phyloP scores from a whole-genome alignment of 495 filamentous ascomycete species.

The Penicillium paxilli region DNA sequence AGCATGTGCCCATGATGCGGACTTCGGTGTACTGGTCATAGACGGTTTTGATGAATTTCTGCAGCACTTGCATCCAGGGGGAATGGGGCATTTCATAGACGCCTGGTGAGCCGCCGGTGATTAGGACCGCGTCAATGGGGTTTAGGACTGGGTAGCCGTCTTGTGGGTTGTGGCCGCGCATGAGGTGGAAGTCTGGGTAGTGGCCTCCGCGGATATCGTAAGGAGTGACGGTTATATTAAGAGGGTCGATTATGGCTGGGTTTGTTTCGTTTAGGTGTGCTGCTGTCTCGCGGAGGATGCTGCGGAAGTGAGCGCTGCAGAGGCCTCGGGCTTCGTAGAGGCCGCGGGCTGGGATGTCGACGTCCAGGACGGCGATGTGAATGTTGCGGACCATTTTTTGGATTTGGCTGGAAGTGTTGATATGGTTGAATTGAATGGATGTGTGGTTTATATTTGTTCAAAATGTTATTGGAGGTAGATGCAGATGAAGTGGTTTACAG shows the following conservation, averaged over 20 bases:
- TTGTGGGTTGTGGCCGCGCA: conserved; percentile 16
- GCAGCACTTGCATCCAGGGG: conserved; percentile 30
- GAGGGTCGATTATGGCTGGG: conserved; percentile 7
- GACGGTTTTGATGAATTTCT: conserved; percentile 27
- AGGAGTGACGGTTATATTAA: conserved; percentile 28
- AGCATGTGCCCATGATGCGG: conserved; percentile 40
- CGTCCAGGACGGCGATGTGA: conserved; percentile 36
- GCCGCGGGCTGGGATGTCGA: conserved; percentile 31
- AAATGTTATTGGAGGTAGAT: background rate
- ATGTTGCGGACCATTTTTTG: conserved; percentile 24
- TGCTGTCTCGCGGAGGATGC: conserved; percentile 31
- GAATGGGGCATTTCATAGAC: conserved; percentile 30
- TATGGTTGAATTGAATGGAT: background rate
- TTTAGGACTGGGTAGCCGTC: conserved; percentile 8
- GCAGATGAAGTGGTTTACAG: background rate
- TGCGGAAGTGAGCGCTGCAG: conserved; percentile 35
- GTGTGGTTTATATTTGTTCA: background rate
- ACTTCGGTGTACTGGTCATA: conserved; percentile 38
- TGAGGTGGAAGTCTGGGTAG: conserved; percentile 25
- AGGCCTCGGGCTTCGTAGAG: conserved; percentile 34
- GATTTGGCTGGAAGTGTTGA: too few species aligned
- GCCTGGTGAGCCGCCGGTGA: conserved; percentile 33
- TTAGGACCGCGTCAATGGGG: conserved; percentile 33
- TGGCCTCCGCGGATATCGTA: conserved; percentile 34
- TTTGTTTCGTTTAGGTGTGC: conserved; percentile 21